Percentiles rank a stretch among this genome's conserved stretches.
Evolutionary conservation across 2,329 filamentous ascomycete species (phyloP).

Genomic region (Myriosclerotinia curreyana): DNA sequence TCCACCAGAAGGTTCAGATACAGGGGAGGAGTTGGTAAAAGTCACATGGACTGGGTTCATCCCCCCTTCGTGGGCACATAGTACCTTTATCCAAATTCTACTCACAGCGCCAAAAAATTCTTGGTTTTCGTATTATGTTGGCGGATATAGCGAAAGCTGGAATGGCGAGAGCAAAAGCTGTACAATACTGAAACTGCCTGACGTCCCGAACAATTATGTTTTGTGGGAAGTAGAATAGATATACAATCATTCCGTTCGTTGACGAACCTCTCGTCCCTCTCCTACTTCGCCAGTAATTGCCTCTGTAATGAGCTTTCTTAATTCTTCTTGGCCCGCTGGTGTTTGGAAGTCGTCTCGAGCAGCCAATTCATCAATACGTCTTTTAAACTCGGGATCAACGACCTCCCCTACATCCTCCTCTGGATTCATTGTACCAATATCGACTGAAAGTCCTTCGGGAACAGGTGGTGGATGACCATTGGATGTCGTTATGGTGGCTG

Average conservation of each 20-base stretch:
- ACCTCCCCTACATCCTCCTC: constrained; percentile 60
- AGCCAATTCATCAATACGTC: constrained; percentile 85
- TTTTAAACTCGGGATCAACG: constrained; percentile 77
- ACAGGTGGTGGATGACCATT: constrained; percentile 54
- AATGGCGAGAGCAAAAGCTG: constrained; percentile 49
- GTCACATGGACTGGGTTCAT: constrained; percentile 61
- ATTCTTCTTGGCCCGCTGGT: constrained; percentile 72
- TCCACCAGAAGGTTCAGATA: constrained; percentile 44
- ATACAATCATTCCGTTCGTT: constrained; percentile 53
- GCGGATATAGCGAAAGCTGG: constrained; percentile 49
- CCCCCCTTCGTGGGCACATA: constrained; percentile 51
- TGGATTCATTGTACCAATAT: constrained; percentile 70
- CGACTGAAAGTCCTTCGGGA: constrained; percentile 74
- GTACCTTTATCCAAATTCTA: constrained; percentile 46
- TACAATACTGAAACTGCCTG: constrained; percentile 52
- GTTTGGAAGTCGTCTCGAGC: constrained; percentile 78
- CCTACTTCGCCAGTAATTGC: constrained; percentile 68
- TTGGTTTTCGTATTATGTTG: constrained; percentile 57
- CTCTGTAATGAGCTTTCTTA: constrained; percentile 77
- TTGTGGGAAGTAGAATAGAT: constrained; percentile 53
- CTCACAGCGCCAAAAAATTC: constrained; percentile 46
- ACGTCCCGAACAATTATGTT: constrained; percentile 52
- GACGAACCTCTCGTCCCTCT: constrained; percentile 62
- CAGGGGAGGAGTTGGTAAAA: constrained; percentile 43
- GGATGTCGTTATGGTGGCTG: neutral